Percentiles rank a stretch among this genome's conserved stretches.
Conservation (phyloP, 169 alveolate species). For the Plasmodium malariae region DNA sequence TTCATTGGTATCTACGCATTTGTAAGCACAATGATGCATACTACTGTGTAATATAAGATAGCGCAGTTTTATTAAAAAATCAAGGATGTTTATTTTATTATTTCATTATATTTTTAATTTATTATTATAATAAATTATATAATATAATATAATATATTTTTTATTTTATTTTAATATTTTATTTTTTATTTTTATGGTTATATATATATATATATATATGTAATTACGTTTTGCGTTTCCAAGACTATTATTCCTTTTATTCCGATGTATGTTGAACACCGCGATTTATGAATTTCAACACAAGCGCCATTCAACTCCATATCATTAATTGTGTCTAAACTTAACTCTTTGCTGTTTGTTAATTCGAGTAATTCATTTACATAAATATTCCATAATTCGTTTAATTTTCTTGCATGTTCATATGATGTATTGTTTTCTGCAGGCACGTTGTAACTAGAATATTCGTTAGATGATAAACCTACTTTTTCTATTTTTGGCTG, state of each 20-base stretch:
- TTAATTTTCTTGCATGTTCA: conserved; percentile 62
- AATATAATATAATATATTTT: not conserved
- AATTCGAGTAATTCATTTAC: conserved; percentile 43
- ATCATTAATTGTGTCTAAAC: conserved; percentile 52
- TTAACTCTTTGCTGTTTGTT: conserved; percentile 26
- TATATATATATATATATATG: not conserved
- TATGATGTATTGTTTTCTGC: conserved; percentile 22
- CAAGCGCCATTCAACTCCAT: conserved; percentile 75
- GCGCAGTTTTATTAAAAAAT: not conserved
- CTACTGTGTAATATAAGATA: not conserved
- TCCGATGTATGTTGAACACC: conserved; percentile 69
- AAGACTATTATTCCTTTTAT: conserved; percentile 61
- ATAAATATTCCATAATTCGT: conserved; percentile 63
- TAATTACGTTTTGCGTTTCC: conserved; percentile 73
- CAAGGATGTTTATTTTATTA: not conserved
- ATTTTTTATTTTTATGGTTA: not conserved
- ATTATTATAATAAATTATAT: too few relatives aligned
- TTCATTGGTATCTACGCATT: too few relatives aligned
- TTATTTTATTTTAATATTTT: not conserved
- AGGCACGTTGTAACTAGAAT: conserved; percentile 26
- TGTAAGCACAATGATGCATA: too few relatives aligned
- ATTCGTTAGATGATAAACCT: conserved; percentile 73
- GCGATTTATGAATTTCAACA: conserved; percentile 72
- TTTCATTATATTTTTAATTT: not conserved
- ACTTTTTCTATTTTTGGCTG: conserved; percentile 8